Base-by-base conservation (phyloP, 305 asterid species). In the Rubia occidens region DNA sequence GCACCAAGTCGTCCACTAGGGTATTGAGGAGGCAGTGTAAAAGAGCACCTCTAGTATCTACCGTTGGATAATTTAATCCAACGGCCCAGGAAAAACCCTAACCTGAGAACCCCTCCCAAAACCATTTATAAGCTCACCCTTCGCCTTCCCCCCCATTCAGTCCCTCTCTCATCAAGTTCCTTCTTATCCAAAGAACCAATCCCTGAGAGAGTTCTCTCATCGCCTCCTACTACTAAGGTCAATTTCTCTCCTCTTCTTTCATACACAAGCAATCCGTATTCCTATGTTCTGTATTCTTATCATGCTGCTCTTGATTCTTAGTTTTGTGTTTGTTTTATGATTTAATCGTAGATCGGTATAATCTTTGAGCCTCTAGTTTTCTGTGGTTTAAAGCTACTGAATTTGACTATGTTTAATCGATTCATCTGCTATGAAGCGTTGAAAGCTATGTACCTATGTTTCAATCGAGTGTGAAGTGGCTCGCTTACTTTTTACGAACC, bases 41-140 rank as follows among this genome's bases (percentile, higher is more conserved):
- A n/a, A 6, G n/a, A 10, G 21, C 15, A 13, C 37, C 20, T 6
- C 32, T 0, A 2, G 3, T 67, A 11, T 9, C 11, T 44, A 67
- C 71, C 71, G 61, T 51, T 32, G 5, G 61, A 67, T 67, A 47
- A 29, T 49, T 10, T 26, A 29, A 67, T 67, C 71, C 32, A 29
- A 67, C 61, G 71, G 71, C 21, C 61, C 61, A 49, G 6, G 14
- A 44, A 32, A 67, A 67, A 51, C 71, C 71, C 71, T 67, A 67
- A 14, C 47, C 26, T 3, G 20, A 17, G 71, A 9, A 39, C 32
- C 60, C 29, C n/a, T 32, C 24, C 54, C 35, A 7, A 29, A 49
- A 20, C 71, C 71, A 32, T 67, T 49, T 51, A 67, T 67, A 67
- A 67, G 6, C 61, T 2, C 49, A 40, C 61, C n/a, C 21, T 49